These are phyloP conservation scores for Megacollybia marginata DNA, from an alignment of 768 basidiomycete species.

Conservation along the genomic window DNA sequence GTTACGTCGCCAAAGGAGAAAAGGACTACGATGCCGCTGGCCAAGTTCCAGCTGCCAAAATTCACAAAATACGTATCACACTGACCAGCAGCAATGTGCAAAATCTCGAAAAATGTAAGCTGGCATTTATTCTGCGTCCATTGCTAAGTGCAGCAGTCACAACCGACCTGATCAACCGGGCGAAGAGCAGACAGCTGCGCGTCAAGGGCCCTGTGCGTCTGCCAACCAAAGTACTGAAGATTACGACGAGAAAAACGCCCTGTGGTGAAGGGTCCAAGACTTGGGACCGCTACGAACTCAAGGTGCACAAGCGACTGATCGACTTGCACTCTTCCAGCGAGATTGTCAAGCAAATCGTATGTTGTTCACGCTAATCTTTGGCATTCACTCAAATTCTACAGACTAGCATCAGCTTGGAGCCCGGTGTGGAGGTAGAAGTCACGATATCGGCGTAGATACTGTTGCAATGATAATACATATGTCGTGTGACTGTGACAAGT, in stretches of 20 bases:
- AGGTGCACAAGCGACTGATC: conserved; percentile 98
- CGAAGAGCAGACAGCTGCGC: conserved; percentile 98
- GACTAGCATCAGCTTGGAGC: conserved; percentile 98
- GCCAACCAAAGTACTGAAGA: conserved; percentile 97
- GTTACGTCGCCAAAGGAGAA: conserved; percentile 98
- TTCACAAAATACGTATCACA: conserved; percentile 99
- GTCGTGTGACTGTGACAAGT: neutral
- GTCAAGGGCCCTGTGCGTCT: conserved; percentile 99
- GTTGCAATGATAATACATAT: neutral
- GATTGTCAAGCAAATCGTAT: conserved; percentile 98
- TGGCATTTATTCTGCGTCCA: neutral
- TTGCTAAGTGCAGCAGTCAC: conserved; percentile 58
- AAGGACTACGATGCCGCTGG: conserved; percentile 96
- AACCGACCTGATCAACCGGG: conserved; percentile 91
- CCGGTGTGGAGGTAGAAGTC: conserved; percentile 98
- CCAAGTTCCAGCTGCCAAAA: conserved; percentile 81
- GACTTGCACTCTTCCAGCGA: conserved; percentile 98
- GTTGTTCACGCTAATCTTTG: conserved; percentile 21
- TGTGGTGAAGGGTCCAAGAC: conserved; percentile 99
- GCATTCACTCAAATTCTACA: conserved; percentile 22
- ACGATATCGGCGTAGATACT: conserved; percentile 72
- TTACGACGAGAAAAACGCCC: conserved; percentile 99
- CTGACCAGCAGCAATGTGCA: conserved; percentile 96
- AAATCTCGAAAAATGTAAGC: conserved; percentile 96
- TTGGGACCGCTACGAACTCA: conserved; percentile 99